Evolutionary conservation across 805 yeast species (phyloP).

Genomic region (Isabelozyma rhagii): DNA sequence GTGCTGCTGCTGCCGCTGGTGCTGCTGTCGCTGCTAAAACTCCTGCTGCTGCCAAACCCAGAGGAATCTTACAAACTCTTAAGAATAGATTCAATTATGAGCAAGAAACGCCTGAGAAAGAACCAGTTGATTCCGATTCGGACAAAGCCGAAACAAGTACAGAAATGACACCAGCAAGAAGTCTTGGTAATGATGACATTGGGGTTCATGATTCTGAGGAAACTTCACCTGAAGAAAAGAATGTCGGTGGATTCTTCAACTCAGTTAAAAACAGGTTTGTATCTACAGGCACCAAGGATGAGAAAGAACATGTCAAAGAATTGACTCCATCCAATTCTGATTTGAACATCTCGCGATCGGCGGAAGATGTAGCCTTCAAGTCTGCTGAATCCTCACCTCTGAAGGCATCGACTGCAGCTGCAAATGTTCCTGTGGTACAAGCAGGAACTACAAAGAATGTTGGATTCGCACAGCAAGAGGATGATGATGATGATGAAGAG

Average conservation of each 20-base stretch:
- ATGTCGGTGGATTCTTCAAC: background rate
- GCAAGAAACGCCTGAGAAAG: background rate
- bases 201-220: slow-evolving; percentile 1
- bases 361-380: background rate
- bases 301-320: background rate
- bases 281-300: background rate
- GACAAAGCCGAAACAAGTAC: slow-evolving; percentile 13
- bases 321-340: background rate
- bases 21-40: slow-evolving; percentile 6
- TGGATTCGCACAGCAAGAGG: slow-evolving; percentile 2
- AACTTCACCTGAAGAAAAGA: slow-evolving; percentile 3
- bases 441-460: background rate
- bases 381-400: background rate
- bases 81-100: slow-evolving; percentile 24
- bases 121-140: slow-evolving; percentile 5
- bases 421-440: background rate
- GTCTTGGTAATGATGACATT: slow-evolving; percentile 9
- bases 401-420: background rate
- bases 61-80: slow-evolving; percentile 33
- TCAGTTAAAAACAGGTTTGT: background rate
- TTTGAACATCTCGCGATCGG: background rate
- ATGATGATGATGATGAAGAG: slow-evolving; percentile 13
- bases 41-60: slow-evolving; percentile 12
- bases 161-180: slow-evolving; percentile 25
- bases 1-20: slow-evolving; percentile 6